Base-by-base conservation (phyloP, 1,284 basidiomycete species). In the Cerioporus squamosus region DNA sequence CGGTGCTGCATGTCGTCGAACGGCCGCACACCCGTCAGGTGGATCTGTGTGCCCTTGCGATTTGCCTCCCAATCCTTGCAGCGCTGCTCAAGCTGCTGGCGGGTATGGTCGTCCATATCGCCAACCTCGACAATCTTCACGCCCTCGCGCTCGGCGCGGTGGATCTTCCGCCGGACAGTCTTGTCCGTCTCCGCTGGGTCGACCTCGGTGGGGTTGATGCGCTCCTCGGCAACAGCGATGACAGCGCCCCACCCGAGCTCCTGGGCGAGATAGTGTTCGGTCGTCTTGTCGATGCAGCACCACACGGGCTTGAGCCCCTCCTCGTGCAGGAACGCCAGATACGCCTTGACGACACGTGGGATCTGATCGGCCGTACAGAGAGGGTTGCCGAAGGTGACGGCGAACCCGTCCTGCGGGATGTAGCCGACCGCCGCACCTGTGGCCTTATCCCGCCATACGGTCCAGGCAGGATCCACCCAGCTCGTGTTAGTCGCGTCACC, bases 401-500 rank as follows among this genome's bases (percentile, higher is more conserved):
- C 77, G 53, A 77, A 80, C 14, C 61, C 62, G 48, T 70, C 66
- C 53, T 70, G 64, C 2, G 67, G 64, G 39, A 79, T 75, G 65
- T 81, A 83, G 18, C 81, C 82, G 1, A 82, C 71, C 0, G 80
- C 81, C 0, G 79, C 80, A 22, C 81, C 81, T 0, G 77, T 82
- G 22, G 70, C 66, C 14, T 66, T 53, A 61, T 84, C 78, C 42
- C 81, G 74, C 82, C 82, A 84, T 23, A 83, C 72, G 26, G 77
- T 72, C 75, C 81, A 83, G n/a, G 80, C 73, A n/a, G 80, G 78
- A 63, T 84, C 82, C 15, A 81, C 72, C 80, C 80, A 83, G 3
- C 80, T 79, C 18, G 82, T 84, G 66, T 82, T 83, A 59, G 81
- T 79, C 38, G 81, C 79, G 61, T 83, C 81, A 40, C 82, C 82